Base-by-base conservation (phyloP, 2,329 filamentous ascomycete genomes). In the Colletotrichum simmondsii region DNA sequence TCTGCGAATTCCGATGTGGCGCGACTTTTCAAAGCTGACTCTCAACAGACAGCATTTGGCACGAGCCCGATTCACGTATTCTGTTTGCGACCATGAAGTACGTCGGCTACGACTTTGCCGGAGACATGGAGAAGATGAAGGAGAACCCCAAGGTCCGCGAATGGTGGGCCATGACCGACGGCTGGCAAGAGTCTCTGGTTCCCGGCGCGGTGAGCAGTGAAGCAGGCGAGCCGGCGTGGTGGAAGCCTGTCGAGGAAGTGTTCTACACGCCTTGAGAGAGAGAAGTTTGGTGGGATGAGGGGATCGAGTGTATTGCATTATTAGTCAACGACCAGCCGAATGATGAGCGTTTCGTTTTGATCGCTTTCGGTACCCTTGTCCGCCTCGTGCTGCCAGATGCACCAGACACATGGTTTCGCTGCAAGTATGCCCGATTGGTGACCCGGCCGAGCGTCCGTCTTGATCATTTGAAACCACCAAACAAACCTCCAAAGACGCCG, bases 131-230 rank as follows among this genome's bases (percentile, higher is more conserved):
- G 81, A 87, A 86, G 74, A 95, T 95, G 93, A 87, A 88, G 1
- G 90, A 90, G 70, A 94, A 95, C 76, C 88, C 90, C 1, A 92
- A 92, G 78, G 92, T 95, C 42, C 88, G 90, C 68, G 91, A 93
- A 80, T 96, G 94, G 94, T 96, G 93, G 93, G 85, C 85, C 71
- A 92, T 95, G 91, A 95, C 94, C 62, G 94, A 96, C 80, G 85
- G 86, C 16, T 94, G 92, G 86, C 94, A 95, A 83, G 92, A 91
- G 81, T 88, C 86, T 57, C 79, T 93, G 35, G 88, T 92, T 2
- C 85, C 87, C 0, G 91, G 90, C 0, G 90, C 90, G 2, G 86
- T 84, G 76, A 87, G 86, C 73, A 92, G 90, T 74, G 87, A 89
- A 75, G 86, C 87, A 6, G 91, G 90, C 2, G 86, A 86, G 60